Evolutionary conservation across 495 filamentous ascomycete species (phyloP), one percentile per base, ranked within the genome.

Genomic region (Umbilicaria muhlenbergii): DNA sequence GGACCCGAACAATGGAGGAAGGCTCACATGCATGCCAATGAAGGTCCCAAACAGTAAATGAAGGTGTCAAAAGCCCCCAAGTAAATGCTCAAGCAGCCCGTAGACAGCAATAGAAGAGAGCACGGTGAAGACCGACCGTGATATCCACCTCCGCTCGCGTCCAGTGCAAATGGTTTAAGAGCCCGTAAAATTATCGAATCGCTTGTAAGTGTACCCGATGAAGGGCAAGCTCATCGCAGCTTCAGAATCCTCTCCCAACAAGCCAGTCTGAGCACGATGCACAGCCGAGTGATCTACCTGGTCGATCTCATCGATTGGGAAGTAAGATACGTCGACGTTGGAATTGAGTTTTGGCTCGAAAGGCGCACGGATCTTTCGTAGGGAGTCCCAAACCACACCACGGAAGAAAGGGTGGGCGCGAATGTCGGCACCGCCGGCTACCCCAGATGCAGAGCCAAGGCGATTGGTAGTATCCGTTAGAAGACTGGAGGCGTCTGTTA

Each of bases 121-220:
- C 24, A 28, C 24, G 8, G 2, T 8, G 24, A 28, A 28, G 8
- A 28, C 8, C 24, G 8, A 28, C 24, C 24, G 24, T 28, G 24
- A 28, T 28, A 8, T 28, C 24, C 24, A 8, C 8, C 24, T 28
- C 1, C 24, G 24, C 24, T 28, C 24, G 5, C 8, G 24, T 28
- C 6, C 6, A 10, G 24, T 7, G 24, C 24, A 28, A 36, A 36
- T 36, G 5, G 5, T 17, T 51, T 42, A 57, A 42, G 32, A 33
- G 40, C 58, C 64, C 45, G 73, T 62, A 60, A 80, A 80, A 50
- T 81, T 83, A 65, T 94, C 89, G 63, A 98, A 98, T 45, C 91
- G 81, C 70, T 94, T 96, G 70, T 94, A 98, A 15, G 91, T 98
- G 59, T 98, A 98, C 17, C 91, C 91, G 53, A 96, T 93, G 60